phyloP scores from a whole-genome alignment of 371 early-diverging fungal species.

The Cokeromyces recurvatus region DNA sequence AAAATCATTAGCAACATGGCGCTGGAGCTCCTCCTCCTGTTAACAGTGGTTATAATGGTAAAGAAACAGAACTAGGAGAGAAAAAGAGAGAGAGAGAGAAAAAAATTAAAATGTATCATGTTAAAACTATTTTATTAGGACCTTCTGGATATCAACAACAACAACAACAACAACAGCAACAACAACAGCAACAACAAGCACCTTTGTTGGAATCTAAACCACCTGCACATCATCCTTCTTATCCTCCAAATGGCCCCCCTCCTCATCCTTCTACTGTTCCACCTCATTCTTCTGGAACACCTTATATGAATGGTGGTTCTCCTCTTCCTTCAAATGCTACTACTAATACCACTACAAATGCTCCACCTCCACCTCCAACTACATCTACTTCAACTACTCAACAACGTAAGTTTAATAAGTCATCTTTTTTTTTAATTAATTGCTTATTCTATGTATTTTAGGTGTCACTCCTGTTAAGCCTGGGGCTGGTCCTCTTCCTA shows the following conservation, averaged over 20 bases:
- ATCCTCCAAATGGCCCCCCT: conserved; percentile 17
- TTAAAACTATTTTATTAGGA: conserved; percentile 9
- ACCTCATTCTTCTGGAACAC: conserved; percentile 29
- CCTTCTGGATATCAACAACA: conserved; percentile 21
- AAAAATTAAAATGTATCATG: not conserved
- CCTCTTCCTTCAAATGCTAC: conserved; percentile 37
- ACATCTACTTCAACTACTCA: no score
- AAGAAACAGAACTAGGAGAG: conserved; percentile 3
- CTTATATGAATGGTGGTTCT: conserved; percentile 38
- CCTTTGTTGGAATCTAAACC: conserved; percentile 28
- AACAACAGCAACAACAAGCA: conserved; percentile 8
- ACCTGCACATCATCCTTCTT: conserved; percentile 21
- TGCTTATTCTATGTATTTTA: not conserved
- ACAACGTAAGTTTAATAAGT: conserved; percentile 16
- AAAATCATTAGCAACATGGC: conserved; percentile 13
- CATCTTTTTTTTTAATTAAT: not conserved
- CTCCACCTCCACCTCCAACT: conserved; percentile 28
- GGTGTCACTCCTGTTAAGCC: conserved; percentile 25
- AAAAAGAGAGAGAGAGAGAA: no score
- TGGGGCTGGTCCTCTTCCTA: conserved; percentile 34
- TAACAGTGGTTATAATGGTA: conserved; percentile 4
- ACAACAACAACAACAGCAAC: conserved; percentile 9
- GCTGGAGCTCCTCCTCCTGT: conserved; percentile 23
- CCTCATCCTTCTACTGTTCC: conserved; percentile 16
- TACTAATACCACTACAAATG: conserved; percentile 21